Conservation (phyloP, 768 basidiomycete species). For the Rhodotorula babjevae region DNA sequence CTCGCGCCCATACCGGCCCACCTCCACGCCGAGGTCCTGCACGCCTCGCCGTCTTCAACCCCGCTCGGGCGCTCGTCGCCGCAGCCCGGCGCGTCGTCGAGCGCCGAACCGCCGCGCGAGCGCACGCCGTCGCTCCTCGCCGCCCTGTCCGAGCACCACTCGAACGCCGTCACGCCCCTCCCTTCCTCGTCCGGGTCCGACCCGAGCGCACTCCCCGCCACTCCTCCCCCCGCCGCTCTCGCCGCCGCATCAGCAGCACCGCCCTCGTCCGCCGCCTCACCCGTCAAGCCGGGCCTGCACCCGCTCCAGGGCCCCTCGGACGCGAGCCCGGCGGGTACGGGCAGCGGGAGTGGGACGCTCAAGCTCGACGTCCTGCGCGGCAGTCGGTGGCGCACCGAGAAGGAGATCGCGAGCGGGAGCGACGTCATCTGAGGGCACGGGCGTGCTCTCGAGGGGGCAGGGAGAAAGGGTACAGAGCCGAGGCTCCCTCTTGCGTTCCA, state of each 20-base stretch:
- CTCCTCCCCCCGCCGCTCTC: neutral
- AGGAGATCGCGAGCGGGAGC: constrained; percentile 34
- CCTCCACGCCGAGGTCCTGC: neutral
- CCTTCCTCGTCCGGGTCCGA: neutral
- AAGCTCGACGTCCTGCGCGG: constrained; percentile 29
- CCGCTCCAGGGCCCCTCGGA: constrained; percentile 1
- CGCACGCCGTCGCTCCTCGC: constrained; percentile 4
- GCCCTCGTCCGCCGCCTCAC: neutral
- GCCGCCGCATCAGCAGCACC: neutral
- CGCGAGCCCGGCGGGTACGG: constrained; percentile 2
- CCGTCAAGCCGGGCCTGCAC: neutral
- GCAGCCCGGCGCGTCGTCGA: neutral
- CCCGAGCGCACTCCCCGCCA: no score
- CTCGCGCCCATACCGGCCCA: neutral
- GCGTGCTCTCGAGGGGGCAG: neutral
- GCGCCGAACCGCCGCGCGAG: no score
- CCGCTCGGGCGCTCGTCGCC: neutral
- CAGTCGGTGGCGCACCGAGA: constrained; percentile 29
- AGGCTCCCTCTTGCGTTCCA: neutral
- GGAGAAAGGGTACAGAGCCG: neutral
- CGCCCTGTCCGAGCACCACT: neutral
- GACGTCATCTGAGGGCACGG: constrained; percentile 17
- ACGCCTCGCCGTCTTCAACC: neutral
- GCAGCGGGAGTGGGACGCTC: constrained; percentile 19
- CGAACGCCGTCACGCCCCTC: constrained; percentile 23